Base-by-base conservation (phyloP, 805 yeast genomes). In the Hanseniaspora pseudoguilliermondii region DNA sequence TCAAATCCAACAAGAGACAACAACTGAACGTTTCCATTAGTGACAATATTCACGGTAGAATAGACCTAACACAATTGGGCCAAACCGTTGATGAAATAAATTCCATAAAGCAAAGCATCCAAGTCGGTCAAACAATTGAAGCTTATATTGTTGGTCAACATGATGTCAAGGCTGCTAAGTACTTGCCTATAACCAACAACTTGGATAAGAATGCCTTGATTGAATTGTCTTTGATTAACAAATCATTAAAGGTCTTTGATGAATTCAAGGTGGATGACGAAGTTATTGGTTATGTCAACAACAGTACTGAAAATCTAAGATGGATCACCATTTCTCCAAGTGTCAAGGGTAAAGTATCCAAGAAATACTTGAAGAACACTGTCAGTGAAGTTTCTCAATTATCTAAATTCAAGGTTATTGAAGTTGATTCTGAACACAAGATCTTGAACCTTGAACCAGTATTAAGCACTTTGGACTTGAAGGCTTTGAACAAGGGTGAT, bases 21-120 rank as follows among this genome's bases (percentile, higher is more conserved):
- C 93, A 86, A 69, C 71, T 90, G 61, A 82, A 82, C 62, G 84
- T 90, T 20, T 77, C 77, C 50, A 72, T 89, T 47, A 89, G 93
- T 54, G 93, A 84, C 58, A 82, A 84, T 64, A 73, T 81, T 59
- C 84, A 79, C 62, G 97, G 95, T 40, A 79, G 95, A 65, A 70
- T 90, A 57, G 95, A 87, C 62, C 73, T 83, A 18, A 77, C 89
- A 18, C 85, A 88, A 68, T 71, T 84, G 41, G 84, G 78, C 68
- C 81, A 79, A 54, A 61, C 67, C 0, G 67, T 72, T 58, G 68
- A 71, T 2, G 83, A 79, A 32, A 83, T 89, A 48, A 69, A 73
- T 54, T 95, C 95, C 35, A 72, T 86, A 46, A 64, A 76, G 0
- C 69, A 72, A 41, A 7, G 7, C 5, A 86, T 82, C 72, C 72